phyloP scores from a whole-genome alignment of 2,329 filamentous ascomycete genomes.

The Sphaerulina populicola region DNA sequence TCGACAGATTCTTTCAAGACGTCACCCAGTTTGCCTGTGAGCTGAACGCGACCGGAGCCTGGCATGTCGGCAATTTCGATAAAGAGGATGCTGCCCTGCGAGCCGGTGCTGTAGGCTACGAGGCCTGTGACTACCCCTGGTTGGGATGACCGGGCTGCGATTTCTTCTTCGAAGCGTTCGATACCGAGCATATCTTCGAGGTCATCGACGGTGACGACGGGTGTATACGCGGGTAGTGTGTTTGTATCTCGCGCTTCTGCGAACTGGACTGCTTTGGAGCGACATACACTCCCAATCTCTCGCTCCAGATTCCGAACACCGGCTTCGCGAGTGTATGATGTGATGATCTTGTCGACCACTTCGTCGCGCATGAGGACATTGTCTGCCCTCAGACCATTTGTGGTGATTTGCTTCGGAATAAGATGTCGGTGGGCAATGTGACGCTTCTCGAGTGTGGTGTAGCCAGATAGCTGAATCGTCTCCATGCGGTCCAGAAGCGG shows the following conservation, averaged over 20 bases:
- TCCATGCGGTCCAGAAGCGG: conserved; percentile 95
- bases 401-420: conserved; percentile 89
- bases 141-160: conserved; percentile 71
- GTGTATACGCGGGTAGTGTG: conserved; percentile 57
- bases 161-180: conserved; percentile 90
- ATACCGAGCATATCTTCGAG: conserved; percentile 86
- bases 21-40: conserved; percentile 92
- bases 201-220: conserved; percentile 66
- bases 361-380: conserved; percentile 71
- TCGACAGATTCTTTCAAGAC: conserved; percentile 96
- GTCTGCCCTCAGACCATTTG: conserved; percentile 71
- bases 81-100: conserved; percentile 92
- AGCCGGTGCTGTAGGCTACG: conserved; percentile 86
- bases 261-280: conserved; percentile 89
- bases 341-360: conserved; percentile 90
- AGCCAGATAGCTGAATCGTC: conserved; percentile 83
- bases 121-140: conserved; percentile 93
- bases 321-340: conserved; percentile 90
- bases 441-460: conserved; percentile 93
- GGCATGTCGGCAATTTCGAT: conserved; percentile 98
- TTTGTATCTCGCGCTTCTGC: conserved; percentile 77
- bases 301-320: conserved; percentile 94
- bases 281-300: conserved; percentile 88
- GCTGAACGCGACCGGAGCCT: conserved; percentile 79
- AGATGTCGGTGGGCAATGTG: conserved; percentile 89